phyloP scores from a whole-genome alignment of 2,329 filamentous ascomycete species.

The Dactylellina cionopaga region DNA sequence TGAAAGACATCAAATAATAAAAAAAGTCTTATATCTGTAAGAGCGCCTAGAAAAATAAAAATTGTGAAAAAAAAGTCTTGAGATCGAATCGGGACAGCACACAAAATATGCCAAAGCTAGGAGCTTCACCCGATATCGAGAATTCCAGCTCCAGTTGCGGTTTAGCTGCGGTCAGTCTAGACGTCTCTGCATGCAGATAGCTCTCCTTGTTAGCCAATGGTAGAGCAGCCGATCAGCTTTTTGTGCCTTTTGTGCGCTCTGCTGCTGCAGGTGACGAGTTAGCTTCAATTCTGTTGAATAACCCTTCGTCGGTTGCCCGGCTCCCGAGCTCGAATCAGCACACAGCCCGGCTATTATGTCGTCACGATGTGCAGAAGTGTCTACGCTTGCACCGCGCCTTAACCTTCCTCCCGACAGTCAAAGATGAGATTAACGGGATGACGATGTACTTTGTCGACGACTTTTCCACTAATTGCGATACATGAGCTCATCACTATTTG shows the following conservation, averaged over 20 bases:
- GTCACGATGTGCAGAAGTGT: too few species aligned
- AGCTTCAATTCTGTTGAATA: not conserved
- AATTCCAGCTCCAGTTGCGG: not conserved
- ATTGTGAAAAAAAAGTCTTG: not conserved
- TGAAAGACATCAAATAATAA: not conserved
- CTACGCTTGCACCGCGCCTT: too few species aligned
- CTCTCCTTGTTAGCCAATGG: not conserved
- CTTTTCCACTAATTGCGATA: too few species aligned
- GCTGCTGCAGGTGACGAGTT: not conserved
- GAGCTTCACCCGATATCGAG: constrained; percentile 34
- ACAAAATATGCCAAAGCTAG: constrained; percentile 34
- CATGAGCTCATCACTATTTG: too few species aligned
- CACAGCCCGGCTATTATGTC: not conserved
- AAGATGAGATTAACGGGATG: too few species aligned
- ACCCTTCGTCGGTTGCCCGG: constrained; percentile 12
- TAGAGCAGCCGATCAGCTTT: not conserved
- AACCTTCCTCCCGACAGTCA: too few species aligned
- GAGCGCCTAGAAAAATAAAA: not conserved
- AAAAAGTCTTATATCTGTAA: too few species aligned
- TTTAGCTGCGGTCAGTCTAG: not conserved
- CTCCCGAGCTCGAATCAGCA: constrained; percentile 1
- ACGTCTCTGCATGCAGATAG: too few species aligned
- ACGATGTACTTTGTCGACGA: too few species aligned
- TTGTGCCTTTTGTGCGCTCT: not conserved
- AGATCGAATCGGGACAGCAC: not conserved